Evolutionary conservation across 1,284 basidiomycete species (phyloP), one percentile per base, ranked within the genome.

Genomic region (Fomitopsis pinicola): DNA sequence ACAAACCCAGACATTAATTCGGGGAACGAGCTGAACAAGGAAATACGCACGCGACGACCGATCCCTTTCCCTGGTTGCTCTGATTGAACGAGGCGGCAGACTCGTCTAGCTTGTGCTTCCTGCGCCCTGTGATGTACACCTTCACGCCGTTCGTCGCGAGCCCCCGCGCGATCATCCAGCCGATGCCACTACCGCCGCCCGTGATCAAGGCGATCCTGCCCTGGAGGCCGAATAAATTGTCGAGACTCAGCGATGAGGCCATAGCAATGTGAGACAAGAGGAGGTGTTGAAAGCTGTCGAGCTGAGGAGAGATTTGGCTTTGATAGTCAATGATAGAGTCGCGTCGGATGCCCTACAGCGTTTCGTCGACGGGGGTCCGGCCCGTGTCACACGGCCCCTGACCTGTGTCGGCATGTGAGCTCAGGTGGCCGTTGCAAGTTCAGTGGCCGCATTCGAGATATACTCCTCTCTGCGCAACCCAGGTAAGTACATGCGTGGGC

Each of bases 141-240:
- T 86, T 89, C 15, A 92, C 91, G 2, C 91, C 91, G 67, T 87
- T 89, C 26, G 84, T 82, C 10, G 90, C 89, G 15, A 95, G 79
- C 4, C 88, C 90, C 59, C 82, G 79, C 5, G 91, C 80, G 60
- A 92, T 91, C 84, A 89, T 88, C 62, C 87, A 73, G 5, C 88
- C 87, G 63, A 94, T 93, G 2, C 92, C 92, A 0, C 89, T 91
- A 28, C 88, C 91, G 5, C 91, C 92, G 48, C 92, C 91, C 0
- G 91, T 90, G 36, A 93, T 87, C 38, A 94, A 73, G 7, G 90
- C 89, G 19, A 92, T 76, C 36, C 84, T 80, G 8, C 83, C 86
- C 15, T 78, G 75, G 57, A 91, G 79, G 65, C 84, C 80, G 66
- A 82, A 87, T n/a, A 89, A 64, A 62, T 74, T 78, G 60, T 80